Base-by-base conservation (phyloP, 1,284 basidiomycete genomes). In the Singerocomus inundabilis region DNA sequence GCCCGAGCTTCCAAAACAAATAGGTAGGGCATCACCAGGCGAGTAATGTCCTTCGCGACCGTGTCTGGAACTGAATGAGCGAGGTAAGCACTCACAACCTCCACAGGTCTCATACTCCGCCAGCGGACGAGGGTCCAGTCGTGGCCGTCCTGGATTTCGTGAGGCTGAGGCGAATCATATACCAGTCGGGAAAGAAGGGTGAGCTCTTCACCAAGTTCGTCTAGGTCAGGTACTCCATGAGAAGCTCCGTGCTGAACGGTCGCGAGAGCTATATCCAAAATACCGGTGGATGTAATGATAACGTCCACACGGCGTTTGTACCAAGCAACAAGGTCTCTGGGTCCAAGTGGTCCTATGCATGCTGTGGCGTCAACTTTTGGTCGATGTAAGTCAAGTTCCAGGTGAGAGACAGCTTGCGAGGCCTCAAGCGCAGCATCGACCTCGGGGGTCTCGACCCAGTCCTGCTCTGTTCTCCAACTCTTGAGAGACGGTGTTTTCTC, bases 171-270 rank as follows among this genome's bases (percentile, higher is more conserved):
- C 16, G 83, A 79, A 64, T 95, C 92, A 61, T 97, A 97, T 16
- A 94, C 83, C 36, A 97, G 78, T 25, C 88, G 79, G 1, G 88
- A 85, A 40, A 98, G 77, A 7, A 97, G 79, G 57, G 84, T 89
- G 38, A 97, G 79, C 52, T 97, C 93, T 72, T 97, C 94, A 7
- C 92, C 94, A 4, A 93, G 69, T 58, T 84, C 84, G 59, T 95
- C 93, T 21, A 98, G 78, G 2, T 75, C 81, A n/a, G 82, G 74
- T 6, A 96, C 76, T 16, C 87, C 88, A 56, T 84, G 81, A 9
- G 92, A 85, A 7, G 88, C 91, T 5, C 85, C 93, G 57, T 95
- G 85, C 68, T 96, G 93, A 12, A 93, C 79, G 43, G 88, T 76
- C 10, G 82, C 79, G 13, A 97, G 75, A 13, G 93, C 91, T 25